Base-by-base conservation (phyloP, 345 rosid species). In the Eucalyptus marginata region DNA sequence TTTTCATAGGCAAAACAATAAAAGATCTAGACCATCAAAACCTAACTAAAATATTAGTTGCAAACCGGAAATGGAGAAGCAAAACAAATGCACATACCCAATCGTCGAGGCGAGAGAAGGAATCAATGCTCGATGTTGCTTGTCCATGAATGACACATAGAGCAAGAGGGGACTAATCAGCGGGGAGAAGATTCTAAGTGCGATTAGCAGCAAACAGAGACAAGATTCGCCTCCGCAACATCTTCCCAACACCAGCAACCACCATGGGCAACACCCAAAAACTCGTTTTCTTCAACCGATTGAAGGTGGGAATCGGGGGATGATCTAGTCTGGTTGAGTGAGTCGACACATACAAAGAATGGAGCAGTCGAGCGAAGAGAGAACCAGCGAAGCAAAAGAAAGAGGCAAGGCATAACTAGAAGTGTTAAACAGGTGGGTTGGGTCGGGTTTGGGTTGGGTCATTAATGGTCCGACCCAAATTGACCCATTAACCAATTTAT, bases 201-300 rank as follows among this genome's bases (percentile, higher is more conserved):
- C 54, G 56, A 86, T 89, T 86, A 68, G 44, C 86, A 79, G 89
- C 18, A 76, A 91, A 43, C 10, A 52, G 71, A 76, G 93, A 89
- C 54, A 92, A 87, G 2, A 90, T 29, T 84, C 93, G 93, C 88
- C 89, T 91, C 87, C 62, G 92, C 46, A 89, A 24, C 47, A 46
- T 89, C 89, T 27, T 59, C 68, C 68, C 68, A 13, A 27, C 44
- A 17, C 91, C 86, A 49, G 90, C 86, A 11, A 87, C 92, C 86
- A 87, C 89, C 89, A 88, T 44, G 44, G 68, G 68, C 20, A 15
- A 25, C 31, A n/a, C n/a, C 10, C 20, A 52, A 10, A n/a, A 62
- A 62, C 33, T 62, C 71, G 4, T n/a, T n/a, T 62, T 29, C 80
- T 68, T 9, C 25, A 33, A 18, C 80, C 80, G 80, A 17, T 17